Percentiles rank a stretch among this genome's conserved stretches.
phyloP scores from a whole-genome alignment of 1,284 basidiomycete species.

The Chalciporus piperatoides region DNA sequence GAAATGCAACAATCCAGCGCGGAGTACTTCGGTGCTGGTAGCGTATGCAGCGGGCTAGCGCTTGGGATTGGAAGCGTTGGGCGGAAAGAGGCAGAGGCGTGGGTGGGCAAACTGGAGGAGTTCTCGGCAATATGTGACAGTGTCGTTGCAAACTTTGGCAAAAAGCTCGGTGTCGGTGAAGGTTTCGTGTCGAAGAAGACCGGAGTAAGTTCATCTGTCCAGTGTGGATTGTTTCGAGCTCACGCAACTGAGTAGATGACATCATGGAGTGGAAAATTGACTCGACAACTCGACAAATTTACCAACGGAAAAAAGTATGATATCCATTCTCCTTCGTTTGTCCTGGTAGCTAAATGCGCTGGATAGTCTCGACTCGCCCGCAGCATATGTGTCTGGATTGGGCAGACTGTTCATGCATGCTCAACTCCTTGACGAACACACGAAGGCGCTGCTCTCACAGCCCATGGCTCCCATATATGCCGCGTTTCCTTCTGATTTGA shows the following conservation, averaged over 20 bases:
- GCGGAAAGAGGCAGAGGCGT: conserved; percentile 67
- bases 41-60: conserved; percentile 68
- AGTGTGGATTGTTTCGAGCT: conserved; percentile 7
- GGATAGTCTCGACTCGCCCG: conserved; percentile 80
- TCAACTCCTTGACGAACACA: conserved; percentile 86
- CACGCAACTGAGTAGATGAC: conserved; percentile 40
- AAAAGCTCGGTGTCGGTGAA: conserved; percentile 86
- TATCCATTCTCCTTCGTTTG: conserved; percentile 9
- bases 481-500: conserved; percentile 62
- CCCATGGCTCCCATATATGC: conserved; percentile 69
- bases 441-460: conserved; percentile 64
- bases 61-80: conserved; percentile 68
- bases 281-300: conserved; percentile 84
- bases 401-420: conserved; percentile 70
- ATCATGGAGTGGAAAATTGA: conserved; percentile 79
- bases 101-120: conserved; percentile 67
- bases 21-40: conserved; percentile 73
- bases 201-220: conserved; percentile 42
- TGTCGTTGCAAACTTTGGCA: conserved; percentile 79
- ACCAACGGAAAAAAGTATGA: conserved; percentile 84
- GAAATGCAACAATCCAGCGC: conserved; percentile 64
- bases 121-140: conserved; percentile 79
- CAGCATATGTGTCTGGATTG: conserved; percentile 79
- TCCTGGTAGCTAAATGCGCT: conserved; percentile 14
- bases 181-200: conserved; percentile 81